phyloP scores from a whole-genome alignment of 352 stramenopile genomes.

The Phytophthora sp. region DNA sequence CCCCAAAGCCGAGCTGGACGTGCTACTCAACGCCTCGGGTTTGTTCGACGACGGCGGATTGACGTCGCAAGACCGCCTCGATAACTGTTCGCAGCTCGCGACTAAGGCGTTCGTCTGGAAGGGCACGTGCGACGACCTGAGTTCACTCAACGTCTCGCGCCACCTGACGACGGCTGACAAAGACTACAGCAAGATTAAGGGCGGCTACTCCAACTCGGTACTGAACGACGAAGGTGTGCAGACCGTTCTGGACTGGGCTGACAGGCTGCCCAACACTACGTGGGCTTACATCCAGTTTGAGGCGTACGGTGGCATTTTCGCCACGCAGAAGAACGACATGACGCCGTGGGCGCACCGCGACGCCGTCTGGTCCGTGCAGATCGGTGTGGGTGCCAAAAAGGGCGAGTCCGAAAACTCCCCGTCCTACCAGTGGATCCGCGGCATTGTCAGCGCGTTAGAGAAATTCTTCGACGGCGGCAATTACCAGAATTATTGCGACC shows the following conservation, averaged over 20 bases:
- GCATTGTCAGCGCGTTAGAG: slow-evolving; percentile 40
- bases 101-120: slow-evolving; percentile 58
- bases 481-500: slow-evolving; percentile 71
- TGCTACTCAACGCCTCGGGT: slow-evolving; percentile 44
- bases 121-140: slow-evolving; percentile 47
- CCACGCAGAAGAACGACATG: slow-evolving; percentile 48
- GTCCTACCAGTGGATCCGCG: slow-evolving; percentile 51
- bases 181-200: slow-evolving; percentile 58
- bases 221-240: slow-evolving; percentile 47
- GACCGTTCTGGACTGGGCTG: slow-evolving; percentile 43
- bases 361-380: slow-evolving; percentile 56
- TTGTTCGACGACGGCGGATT: slow-evolving; percentile 41
- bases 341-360: slow-evolving; percentile 54
- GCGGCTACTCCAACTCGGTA: slow-evolving; percentile 51
- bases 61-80: slow-evolving; percentile 41
- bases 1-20: slow-evolving; percentile 38
- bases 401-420: slow-evolving; percentile 43
- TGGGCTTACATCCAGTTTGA: slow-evolving; percentile 63
- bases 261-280: slow-evolving; percentile 45
- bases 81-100: slow-evolving; percentile 55
- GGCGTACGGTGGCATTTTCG: slow-evolving; percentile 54
- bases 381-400: slow-evolving; percentile 47
- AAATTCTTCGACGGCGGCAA: slow-evolving; percentile 54
- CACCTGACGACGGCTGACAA: slow-evolving; percentile 46
- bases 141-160: slow-evolving; percentile 41